A percentile compares a stretch with the other conserved stretches of the same genome.
Conservation (phyloP, 1,139 yeast genomes). For the Debaryomyces robertsiae region DNA sequence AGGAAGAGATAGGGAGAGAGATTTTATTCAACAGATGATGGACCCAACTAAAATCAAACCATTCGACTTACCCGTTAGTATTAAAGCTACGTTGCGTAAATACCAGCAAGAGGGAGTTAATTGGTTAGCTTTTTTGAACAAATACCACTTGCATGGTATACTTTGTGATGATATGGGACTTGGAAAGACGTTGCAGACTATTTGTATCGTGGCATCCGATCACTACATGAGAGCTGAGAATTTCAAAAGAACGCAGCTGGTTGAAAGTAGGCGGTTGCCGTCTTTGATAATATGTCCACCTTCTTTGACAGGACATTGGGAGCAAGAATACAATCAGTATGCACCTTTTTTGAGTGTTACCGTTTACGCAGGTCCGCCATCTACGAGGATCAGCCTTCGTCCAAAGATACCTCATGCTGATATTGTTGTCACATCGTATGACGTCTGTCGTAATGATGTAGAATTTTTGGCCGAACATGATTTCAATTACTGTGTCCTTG, state of each 20-base stretch:
- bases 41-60: constrained; percentile 92
- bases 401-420: constrained; percentile 61
- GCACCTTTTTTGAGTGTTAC: constrained; percentile 84
- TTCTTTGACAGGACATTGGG: constrained; percentile 98
- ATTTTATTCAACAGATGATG: constrained; percentile 96
- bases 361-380: constrained; percentile 92
- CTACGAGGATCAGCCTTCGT: constrained; percentile 63
- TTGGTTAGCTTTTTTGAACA: constrained; percentile 95
- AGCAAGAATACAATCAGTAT: constrained; percentile 87
- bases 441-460: constrained; percentile 91
- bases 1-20: constrained; percentile 93
- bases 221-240: constrained; percentile 83
- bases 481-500: constrained; percentile 93
- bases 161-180: constrained; percentile 99
- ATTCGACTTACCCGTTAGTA: constrained; percentile 85
- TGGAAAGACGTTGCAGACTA: constrained; percentile 95
- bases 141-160: constrained; percentile 94
- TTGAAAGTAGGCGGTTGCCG: constrained; percentile 78
- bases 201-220: constrained; percentile 95
- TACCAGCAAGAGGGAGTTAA: constrained; percentile 99
- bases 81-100: constrained; percentile 88
- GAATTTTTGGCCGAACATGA: constrained; percentile 60
- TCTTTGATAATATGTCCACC: constrained; percentile 94
- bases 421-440: constrained; percentile 92
- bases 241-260: constrained; percentile 57